Percentiles rank a stretch among this genome's conserved stretches.
Conservation (phyloP, 495 filamentous ascomycete species). For the Penicillium ucsense region DNA sequence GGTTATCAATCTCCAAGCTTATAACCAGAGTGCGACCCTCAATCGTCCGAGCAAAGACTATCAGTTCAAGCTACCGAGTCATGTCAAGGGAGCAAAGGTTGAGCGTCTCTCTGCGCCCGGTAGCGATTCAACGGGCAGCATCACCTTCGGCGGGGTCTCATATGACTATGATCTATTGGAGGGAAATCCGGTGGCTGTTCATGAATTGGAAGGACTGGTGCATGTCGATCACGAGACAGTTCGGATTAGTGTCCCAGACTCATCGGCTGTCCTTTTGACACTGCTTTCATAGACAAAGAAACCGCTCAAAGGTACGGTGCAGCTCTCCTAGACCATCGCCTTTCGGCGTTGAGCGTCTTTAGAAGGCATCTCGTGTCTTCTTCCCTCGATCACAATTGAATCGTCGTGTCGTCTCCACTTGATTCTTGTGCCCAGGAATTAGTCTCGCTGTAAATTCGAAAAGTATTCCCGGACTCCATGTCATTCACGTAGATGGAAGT, state of each 20-base stretch:
- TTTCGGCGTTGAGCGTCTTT: too few relatives aligned
- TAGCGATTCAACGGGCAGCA: conserved; percentile 2
- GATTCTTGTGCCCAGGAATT: too few relatives aligned
- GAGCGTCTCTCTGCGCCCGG: conserved; percentile 7
- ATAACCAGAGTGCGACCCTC: not conserved
- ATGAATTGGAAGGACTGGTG: not conserved
- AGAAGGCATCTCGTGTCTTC: too few relatives aligned
- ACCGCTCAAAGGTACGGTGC: too few relatives aligned
- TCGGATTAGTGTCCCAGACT: conserved; percentile 3
- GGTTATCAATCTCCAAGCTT: conserved; percentile 5
- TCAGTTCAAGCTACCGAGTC: conserved; percentile 4
- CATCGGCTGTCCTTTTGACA: conserved; percentile 6
- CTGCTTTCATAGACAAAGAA: not conserved
- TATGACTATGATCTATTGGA: conserved; percentile 5
- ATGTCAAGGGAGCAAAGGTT: not conserved
- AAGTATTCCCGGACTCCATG: too few relatives aligned
- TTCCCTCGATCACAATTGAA: too few relatives aligned
- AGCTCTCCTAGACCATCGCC: too few relatives aligned
- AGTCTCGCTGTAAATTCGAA: too few relatives aligned
- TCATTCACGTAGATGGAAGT: too few relatives aligned
- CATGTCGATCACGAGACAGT: not conserved
- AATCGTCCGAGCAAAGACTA: conserved; percentile 5
- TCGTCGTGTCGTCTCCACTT: too few relatives aligned
- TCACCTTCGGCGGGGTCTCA: conserved; percentile 10
- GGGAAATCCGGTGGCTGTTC: conserved; percentile 6